Base-by-base conservation (phyloP, 140 eudicot genomes). In the Cichorium intybus region DNA sequence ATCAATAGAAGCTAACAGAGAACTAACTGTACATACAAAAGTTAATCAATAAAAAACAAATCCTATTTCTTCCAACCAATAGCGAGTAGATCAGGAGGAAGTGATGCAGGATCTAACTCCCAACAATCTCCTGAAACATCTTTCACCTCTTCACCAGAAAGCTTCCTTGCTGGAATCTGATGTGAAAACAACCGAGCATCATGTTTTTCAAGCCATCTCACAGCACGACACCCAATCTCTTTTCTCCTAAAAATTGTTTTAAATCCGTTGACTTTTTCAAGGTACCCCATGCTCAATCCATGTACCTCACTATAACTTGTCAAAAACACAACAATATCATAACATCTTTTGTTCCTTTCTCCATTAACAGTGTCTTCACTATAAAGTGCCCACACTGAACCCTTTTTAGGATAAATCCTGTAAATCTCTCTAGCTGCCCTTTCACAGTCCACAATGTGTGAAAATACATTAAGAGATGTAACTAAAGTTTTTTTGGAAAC, bases 81-180 rank as follows among this genome's bases (percentile, higher is more conserved):
- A 22, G 77, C 24, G 53, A 84, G 85, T 68, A 76, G 62, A 20
- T 80, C 73, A 0, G 83, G 64, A 65, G 87, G 83, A 65, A 92
- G 92, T 7, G 98, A 87, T 17, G 96, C 96, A 29, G 96, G 98
- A 79, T 92, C 98, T 2, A 92, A 79, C 17, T 92, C 98, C 98
- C 96, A 92, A 79, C 92, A 88, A 58, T 81, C 87, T 60, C 83
- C 86, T 5, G 88, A 75, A 67, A 83, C 69, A 53, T 71, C 79
- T 4, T 77, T 15, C 27, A 68, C 83, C 68, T 92, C 98, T 61
- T 83, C 85, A 15, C 78, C 82, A 15, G 82, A 78, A 64, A 92
- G 85, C 80, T 85, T 88, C 71, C 84, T 83, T 21, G 96, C 92
- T 21, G 96, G 98, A 77, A 92, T 92, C 81, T 88, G 98, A 73